Conservation (phyloP, 2,329 filamentous ascomycete genomes). For the Myrmaecium sp. region DNA sequence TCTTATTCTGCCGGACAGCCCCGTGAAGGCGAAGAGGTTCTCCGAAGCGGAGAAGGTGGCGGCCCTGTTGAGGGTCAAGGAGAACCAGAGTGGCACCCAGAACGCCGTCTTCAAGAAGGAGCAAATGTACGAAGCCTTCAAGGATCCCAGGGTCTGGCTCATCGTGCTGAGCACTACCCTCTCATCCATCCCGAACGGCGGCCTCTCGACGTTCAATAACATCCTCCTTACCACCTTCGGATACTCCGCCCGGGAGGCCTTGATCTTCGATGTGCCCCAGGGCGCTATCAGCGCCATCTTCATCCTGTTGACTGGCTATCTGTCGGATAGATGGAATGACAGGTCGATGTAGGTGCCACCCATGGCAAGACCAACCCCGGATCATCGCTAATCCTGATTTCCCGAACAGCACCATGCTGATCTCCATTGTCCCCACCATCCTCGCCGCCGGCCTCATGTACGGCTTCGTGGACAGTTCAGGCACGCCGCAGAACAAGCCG, state of each 20-base stretch:
- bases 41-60: conserved; percentile 16
- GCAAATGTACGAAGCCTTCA: conserved; percentile 4
- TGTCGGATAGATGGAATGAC: conserved; percentile 21
- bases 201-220: conserved; percentile 25
- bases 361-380: neutral
- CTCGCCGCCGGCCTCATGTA: conserved; percentile 27
- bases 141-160: conserved; percentile 13
- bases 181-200: conserved; percentile 24
- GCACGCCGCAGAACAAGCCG: conserved; percentile 17
- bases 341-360: conserved; percentile 12
- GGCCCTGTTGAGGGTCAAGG: conserved; percentile 5
- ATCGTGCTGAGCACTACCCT: conserved; percentile 19
- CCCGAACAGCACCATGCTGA: conserved; percentile 19
- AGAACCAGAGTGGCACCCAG: conserved; percentile 6
- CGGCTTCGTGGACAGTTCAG: conserved; percentile 14
- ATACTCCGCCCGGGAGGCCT: conserved; percentile 25
- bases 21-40: conserved; percentile 17
- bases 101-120: conserved; percentile 4
- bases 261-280: conserved; percentile 27
- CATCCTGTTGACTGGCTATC: conserved; percentile 22
- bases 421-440: conserved; percentile 30
- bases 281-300: conserved; percentile 26
- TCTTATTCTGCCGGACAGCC: conserved; percentile 18
- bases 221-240: conserved; percentile 25
- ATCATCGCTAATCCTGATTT: neutral